These are phyloP conservation scores for Silene uniflora DNA, from an alignment of 148 eudicot species.

Conservation along the genomic window DNA sequence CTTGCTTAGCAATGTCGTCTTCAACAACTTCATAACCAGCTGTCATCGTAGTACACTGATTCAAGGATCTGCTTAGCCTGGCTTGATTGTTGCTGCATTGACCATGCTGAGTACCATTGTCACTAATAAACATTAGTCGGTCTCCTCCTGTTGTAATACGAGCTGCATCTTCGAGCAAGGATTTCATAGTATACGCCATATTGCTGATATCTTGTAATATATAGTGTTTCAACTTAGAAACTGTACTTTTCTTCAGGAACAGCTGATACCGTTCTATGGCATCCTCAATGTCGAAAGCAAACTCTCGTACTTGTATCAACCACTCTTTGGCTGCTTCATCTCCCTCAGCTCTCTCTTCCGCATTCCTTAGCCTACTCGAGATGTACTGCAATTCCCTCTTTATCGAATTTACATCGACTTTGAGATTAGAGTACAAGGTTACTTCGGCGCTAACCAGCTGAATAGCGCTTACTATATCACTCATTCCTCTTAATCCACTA, in stretches of 20 bases:
- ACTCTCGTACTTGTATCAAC: constrained; percentile 21
- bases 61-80: not conserved
- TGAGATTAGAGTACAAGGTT: not conserved
- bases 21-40: not conserved
- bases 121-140: not conserved
- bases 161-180: not conserved
- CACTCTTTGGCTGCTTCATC: constrained; percentile 12
- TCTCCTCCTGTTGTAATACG: not conserved
- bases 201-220: not conserved
- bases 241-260: not conserved
- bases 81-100: not conserved
- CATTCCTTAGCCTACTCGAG: constrained; percentile 5
- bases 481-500: not conserved
- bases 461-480: not conserved
- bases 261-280: constrained; percentile 16
- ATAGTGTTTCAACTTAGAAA: not conserved
- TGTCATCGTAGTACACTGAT: not conserved
- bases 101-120: not conserved
- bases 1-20: not conserved
- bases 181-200: constrained; percentile 2
- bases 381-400: constrained; percentile 10
- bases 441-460: not conserved
- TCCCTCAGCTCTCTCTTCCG: constrained; percentile 19
- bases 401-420: constrained; percentile 4
- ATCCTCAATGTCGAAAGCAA: constrained; percentile 26